Evolutionary conservation across 1,284 basidiomycete genomes (phyloP).

Genomic region (Sanghuangporus sanghuang): DNA sequence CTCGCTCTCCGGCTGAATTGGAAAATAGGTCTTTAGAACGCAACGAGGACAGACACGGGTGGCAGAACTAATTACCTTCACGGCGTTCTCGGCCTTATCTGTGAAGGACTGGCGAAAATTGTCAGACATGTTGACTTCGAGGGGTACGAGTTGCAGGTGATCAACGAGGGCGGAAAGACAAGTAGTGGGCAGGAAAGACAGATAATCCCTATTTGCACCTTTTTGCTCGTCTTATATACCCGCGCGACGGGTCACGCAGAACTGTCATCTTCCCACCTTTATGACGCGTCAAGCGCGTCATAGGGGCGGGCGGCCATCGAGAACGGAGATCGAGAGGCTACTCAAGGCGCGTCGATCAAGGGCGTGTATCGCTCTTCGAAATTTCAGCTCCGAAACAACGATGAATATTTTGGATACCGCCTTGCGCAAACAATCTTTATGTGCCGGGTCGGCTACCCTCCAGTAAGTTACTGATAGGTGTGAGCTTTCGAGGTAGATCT

Average conservation of each 20-base stretch:
- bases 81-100: conserved; percentile 41
- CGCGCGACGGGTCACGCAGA: neutral
- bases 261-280: neutral
- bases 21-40: neutral
- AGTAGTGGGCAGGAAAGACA: neutral
- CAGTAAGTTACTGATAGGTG: too few relatives aligned
- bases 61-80: conserved; percentile 32
- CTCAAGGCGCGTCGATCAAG: neutral
- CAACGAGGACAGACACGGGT: conserved; percentile 1
- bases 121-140: conserved; percentile 16
- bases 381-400: neutral
- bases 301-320: neutral
- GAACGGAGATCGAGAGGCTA: neutral
- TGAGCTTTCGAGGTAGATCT: too few relatives aligned
- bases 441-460: too few relatives aligned
- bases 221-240: neutral
- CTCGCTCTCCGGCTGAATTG: conserved; percentile 43
- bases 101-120: conserved; percentile 43
- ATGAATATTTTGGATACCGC: neutral
- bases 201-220: neutral
- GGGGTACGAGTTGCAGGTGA: neutral
- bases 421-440: too few relatives aligned
- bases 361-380: neutral
- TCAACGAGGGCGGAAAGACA: neutral
- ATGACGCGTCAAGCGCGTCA: neutral